Evolutionary conservation across 805 yeast species (phyloP).

Genomic region (Wickerhamomyces bovis): DNA sequence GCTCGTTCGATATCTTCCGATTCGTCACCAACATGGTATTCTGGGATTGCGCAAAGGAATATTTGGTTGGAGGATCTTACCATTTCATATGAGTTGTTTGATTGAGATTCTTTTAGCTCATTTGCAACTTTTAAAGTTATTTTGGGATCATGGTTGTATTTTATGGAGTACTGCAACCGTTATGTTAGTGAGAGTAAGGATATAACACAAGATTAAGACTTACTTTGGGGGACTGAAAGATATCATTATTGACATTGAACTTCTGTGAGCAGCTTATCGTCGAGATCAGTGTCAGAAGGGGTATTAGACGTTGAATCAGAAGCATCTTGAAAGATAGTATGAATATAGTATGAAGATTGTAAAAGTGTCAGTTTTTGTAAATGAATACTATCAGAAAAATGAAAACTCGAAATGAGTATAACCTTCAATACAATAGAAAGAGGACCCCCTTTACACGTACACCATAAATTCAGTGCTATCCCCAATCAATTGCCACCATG

Average conservation of each 20-base stretch:
- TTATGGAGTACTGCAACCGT: background rate
- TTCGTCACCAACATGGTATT: background rate
- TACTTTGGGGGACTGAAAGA: background rate
- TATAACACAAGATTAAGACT: background rate
- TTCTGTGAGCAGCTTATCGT: background rate
- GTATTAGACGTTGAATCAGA: background rate
- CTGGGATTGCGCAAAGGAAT: slow-evolving; percentile 10
- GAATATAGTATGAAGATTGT: no score
- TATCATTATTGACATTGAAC: background rate
- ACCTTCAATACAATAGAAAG: background rate
- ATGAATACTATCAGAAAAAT: background rate
- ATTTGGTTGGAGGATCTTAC: background rate
- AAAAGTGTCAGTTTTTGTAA: background rate
- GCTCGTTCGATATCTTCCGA: background rate
- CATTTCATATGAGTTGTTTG: background rate
- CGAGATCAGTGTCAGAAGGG: background rate
- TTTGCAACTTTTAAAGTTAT: background rate
- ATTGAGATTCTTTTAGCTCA: background rate
- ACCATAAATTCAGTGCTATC: background rate
- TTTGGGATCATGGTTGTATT: background rate
- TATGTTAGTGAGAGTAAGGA: background rate
- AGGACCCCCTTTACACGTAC: no score
- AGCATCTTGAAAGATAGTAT: no score
- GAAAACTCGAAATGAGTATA: no score
- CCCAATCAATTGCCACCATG: background rate